A percentile compares a stretch with the other conserved stretches of the same genome.
phyloP scores from a whole-genome alignment of 2,329 filamentous ascomycete species.

The Ceratocystis cubensis region DNA sequence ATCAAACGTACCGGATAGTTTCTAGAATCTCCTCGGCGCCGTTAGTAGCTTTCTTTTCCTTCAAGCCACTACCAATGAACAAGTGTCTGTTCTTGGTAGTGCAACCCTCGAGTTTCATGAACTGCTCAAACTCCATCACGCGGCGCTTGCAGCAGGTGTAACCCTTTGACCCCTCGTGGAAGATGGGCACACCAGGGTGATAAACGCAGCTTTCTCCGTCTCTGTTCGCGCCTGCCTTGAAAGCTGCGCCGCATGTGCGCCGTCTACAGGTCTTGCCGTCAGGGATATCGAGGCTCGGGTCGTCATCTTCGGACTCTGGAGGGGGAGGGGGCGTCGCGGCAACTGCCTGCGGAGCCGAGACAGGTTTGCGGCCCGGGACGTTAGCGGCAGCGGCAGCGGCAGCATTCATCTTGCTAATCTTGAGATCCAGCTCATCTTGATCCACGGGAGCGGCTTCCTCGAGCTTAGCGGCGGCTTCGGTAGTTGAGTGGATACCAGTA shows the following conservation, averaged over 20 bases:
- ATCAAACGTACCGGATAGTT: constrained; percentile 52
- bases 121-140: constrained; percentile 94
- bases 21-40: constrained; percentile 62
- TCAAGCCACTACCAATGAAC: constrained; percentile 67
- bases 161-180: constrained; percentile 96
- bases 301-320: constrained; percentile 77
- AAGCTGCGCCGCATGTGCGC: constrained; percentile 56
- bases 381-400: constrained; percentile 31
- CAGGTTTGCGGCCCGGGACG: constrained; percentile 31
- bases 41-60: constrained; percentile 36
- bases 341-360: constrained; percentile 34
- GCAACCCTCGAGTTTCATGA: constrained; percentile 91
- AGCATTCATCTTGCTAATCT: constrained; percentile 43
- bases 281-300: constrained; percentile 59
- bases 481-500: constrained; percentile 78
- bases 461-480: constrained; percentile 54
- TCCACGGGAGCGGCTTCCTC: constrained; percentile 44
- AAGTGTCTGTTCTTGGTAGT: constrained; percentile 68
- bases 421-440: constrained; percentile 32
- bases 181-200: constrained; percentile 82
- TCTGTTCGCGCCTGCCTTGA: constrained; percentile 46
- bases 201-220: constrained; percentile 69
- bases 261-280: constrained; percentile 66
- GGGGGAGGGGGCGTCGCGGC: constrained; percentile 45
- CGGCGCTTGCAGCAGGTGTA: constrained; percentile 94